These are phyloP conservation scores for Pugionium cornutum DNA, from an alignment of 345 rosid species.

Conservation along the genomic window DNA sequence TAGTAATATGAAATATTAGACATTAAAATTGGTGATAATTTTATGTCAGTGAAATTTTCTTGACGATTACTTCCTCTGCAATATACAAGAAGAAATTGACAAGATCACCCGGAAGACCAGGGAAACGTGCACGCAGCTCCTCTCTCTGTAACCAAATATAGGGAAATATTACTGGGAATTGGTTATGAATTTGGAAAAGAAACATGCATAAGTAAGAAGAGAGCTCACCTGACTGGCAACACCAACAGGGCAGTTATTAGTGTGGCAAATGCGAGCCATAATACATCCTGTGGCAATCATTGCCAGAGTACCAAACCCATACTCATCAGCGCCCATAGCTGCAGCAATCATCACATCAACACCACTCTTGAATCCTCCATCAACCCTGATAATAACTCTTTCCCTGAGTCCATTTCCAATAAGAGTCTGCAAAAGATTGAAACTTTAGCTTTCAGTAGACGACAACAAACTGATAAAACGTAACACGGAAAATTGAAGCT, in stretches of 20 bases:
- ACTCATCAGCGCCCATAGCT: conserved; percentile 96
- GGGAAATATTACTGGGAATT: conserved; percentile 3
- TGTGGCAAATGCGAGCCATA: conserved; percentile 99
- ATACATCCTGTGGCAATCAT: conserved; percentile 99
- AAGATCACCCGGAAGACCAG: conserved; percentile 99
- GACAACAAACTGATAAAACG: conserved; percentile 7
- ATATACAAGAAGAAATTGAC: conserved; percentile 92
- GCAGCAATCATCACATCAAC: conserved; percentile 97
- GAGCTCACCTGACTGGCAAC: conserved; percentile 93
- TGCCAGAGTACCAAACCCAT: conserved; percentile 97
- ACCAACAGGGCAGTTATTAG: conserved; percentile 99
- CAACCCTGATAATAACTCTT: conserved; percentile 93
- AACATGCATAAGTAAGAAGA: conserved; percentile 26
- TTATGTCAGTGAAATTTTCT: not conserved
- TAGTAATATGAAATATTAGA: conserved; percentile 19
- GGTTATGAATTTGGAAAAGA: conserved; percentile 8
- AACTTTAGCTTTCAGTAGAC: conserved; percentile 26
- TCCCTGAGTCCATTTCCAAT: conserved; percentile 95
- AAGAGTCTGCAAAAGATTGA: conserved; percentile 68
- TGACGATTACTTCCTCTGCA: conserved; percentile 84
- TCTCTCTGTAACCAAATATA: conserved; percentile 62
- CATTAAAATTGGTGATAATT: not conserved
- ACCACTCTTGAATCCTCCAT: conserved; percentile 96
- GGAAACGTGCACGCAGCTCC: conserved; percentile 97
- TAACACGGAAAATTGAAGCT: not conserved